Evolutionary conservation across 805 yeast species (phyloP).

Genomic region (Monosporozyma aquatica): DNA sequence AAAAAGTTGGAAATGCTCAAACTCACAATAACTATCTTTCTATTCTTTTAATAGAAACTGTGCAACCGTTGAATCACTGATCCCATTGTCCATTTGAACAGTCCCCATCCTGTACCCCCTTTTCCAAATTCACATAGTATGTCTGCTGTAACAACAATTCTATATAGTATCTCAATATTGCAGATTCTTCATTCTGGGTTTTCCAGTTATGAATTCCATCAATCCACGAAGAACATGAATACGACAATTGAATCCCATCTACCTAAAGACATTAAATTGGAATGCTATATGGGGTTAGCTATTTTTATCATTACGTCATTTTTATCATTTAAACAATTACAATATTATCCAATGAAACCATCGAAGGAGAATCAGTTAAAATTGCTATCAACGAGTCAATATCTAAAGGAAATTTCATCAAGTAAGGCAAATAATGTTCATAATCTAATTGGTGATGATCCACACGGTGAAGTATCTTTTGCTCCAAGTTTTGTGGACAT

Average conservation of each 20-base stretch:
- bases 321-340: conserved; percentile 19
- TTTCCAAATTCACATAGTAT: no score
- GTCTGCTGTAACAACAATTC: conserved; percentile 11
- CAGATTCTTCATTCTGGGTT: conserved; percentile 26
- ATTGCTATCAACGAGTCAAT: conserved; percentile 15
- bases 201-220: conserved; percentile 29
- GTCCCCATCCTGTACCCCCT: no score
- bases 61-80: no score
- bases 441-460: conserved; percentile 22
- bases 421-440: conserved; percentile 26
- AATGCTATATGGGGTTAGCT: conserved; percentile 18
- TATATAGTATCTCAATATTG: conserved; percentile 11
- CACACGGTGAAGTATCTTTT: conserved; percentile 23
- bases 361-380: conserved; percentile 8
- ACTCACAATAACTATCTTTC: no score
- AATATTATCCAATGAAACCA: conserved; percentile 17
- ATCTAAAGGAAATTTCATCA: conserved; percentile 23
- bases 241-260: conserved; percentile 5
- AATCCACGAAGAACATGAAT: conserved; percentile 14
- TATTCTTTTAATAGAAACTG: no score
- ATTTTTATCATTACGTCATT: conserved; percentile 20
- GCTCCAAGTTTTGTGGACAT: conserved; percentile 25
- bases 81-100: no score
- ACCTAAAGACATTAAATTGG: conserved; percentile 27
- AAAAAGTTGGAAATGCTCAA: no score